phyloP scores from a whole-genome alignment of 768 basidiomycete species.

The Leccinellum albellum region DNA sequence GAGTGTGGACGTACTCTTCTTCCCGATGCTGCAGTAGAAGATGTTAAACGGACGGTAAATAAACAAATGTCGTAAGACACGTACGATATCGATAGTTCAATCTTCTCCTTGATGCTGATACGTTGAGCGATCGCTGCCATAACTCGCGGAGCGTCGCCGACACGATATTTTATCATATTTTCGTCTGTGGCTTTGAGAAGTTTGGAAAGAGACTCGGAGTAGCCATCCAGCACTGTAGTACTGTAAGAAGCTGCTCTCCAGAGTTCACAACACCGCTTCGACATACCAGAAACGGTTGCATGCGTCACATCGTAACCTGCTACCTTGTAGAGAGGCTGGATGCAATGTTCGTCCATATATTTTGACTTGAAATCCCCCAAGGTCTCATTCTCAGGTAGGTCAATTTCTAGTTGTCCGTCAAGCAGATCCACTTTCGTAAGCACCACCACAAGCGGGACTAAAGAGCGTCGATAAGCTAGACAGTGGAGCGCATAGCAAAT shows the following conservation, averaged over 20 bases:
- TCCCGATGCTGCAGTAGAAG: conserved; percentile 6
- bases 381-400: background rate
- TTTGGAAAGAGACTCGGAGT: background rate
- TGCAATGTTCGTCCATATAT: background rate
- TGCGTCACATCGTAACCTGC: background rate
- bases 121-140: conserved; percentile 16
- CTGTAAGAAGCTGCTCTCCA: background rate
- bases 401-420: background rate
- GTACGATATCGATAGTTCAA: conserved; percentile 11
- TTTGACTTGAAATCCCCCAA: background rate
- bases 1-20: conserved; percentile 2
- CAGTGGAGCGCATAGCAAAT: background rate
- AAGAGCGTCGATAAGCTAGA: background rate
- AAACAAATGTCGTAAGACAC: background rate
- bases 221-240: conserved; percentile 3
- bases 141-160: conserved; percentile 8
- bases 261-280: background rate
- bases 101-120: conserved; percentile 14
- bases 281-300: conserved; percentile 12
- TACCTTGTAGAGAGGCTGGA: background rate
- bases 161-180: conserved; percentile 4
- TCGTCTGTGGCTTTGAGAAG: conserved; percentile 1
- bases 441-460: conserved; percentile 8
- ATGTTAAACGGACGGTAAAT: background rate
- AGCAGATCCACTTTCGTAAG: conserved; percentile 16